phyloP scores from a whole-genome alignment of 1,139 yeast species.

The Blastobotrys malaysiensis region DNA sequence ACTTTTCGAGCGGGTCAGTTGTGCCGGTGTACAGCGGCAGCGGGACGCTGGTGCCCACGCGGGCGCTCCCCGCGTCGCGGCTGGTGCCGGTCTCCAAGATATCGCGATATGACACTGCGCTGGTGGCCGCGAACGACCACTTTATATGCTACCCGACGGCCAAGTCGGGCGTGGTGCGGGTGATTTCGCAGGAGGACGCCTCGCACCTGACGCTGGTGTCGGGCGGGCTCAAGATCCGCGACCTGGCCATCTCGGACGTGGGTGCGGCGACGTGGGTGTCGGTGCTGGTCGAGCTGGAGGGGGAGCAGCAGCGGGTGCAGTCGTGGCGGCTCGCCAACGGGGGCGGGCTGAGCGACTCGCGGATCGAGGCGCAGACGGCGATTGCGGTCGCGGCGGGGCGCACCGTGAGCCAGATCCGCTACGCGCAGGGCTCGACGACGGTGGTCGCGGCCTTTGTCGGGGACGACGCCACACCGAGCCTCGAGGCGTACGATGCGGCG shows the following conservation, averaged over 20 bases:
- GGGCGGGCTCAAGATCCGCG: constrained; percentile 5
- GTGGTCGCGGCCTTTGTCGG: constrained; percentile 5
- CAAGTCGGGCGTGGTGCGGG: constrained; percentile 24
- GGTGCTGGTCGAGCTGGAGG: constrained; percentile 9
- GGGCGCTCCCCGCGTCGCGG: constrained; percentile 5
- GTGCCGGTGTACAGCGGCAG: constrained; percentile 2
- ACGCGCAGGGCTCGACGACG: constrained; percentile 5
- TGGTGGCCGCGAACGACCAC: constrained; percentile 28
- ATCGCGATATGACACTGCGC: constrained; percentile 20
- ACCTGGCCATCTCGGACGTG: constrained; percentile 8
- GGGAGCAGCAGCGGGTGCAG: constrained; percentile 4
- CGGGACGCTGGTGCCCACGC: constrained; percentile 4
- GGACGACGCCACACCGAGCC: constrained; percentile 2
- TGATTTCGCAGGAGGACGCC: constrained; percentile 27
- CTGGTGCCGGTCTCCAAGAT: constrained; percentile 24
- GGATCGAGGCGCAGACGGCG: neutral
- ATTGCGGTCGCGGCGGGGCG: neutral
- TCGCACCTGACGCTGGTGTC: constrained; percentile 18
- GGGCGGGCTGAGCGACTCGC: neutral
- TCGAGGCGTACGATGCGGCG: constrained; percentile 2
- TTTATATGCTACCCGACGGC: constrained; percentile 31
- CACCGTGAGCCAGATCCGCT: constrained; percentile 2
- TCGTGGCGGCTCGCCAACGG: constrained; percentile 7
- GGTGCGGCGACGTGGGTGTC: constrained; percentile 9
- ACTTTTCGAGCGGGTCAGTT: constrained; percentile 8